phyloP scores from a whole-genome alignment of 148 eudicot genomes.

The Beta vulgaris region DNA sequence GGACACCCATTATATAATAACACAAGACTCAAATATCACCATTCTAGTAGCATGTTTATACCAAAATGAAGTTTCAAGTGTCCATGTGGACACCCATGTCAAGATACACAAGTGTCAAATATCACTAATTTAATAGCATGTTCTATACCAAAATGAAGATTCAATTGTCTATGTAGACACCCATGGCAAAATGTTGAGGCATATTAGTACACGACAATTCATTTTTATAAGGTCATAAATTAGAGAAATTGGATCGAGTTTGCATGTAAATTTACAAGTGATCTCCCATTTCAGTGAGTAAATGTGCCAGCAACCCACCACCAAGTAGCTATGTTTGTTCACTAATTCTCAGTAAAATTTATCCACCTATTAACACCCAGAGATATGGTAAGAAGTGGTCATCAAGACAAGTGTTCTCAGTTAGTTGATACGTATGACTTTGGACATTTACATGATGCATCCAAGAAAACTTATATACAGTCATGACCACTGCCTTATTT shows the following conservation, averaged over 20 bases:
- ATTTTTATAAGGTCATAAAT: too few species aligned
- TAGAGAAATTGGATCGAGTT: background rate
- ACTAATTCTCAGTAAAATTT: background rate
- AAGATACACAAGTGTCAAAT: too few species aligned
- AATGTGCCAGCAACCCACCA: background rate
- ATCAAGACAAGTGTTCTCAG: background rate
- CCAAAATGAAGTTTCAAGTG: background rate
- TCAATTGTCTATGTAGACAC: too few species aligned
- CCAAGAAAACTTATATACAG: too few species aligned
- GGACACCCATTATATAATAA: too few species aligned
- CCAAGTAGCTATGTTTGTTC: background rate
- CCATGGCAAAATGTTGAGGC: too few species aligned
- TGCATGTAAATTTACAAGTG: background rate
- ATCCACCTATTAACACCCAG: background rate
- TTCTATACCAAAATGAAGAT: too few species aligned
- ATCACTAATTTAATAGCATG: too few species aligned
- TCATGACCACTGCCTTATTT: background rate
- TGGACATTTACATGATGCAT: background rate
- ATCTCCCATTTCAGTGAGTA: background rate
- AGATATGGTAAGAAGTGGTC: background rate
- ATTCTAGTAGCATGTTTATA: background rate
- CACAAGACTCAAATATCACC: background rate
- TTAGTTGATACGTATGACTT: background rate
- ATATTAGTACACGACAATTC: too few species aligned
- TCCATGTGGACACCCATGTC: background rate